These are phyloP conservation scores for Boletus rubropictus DNA, from an alignment of 768 basidiomycete species.

Conservation along the genomic window DNA sequence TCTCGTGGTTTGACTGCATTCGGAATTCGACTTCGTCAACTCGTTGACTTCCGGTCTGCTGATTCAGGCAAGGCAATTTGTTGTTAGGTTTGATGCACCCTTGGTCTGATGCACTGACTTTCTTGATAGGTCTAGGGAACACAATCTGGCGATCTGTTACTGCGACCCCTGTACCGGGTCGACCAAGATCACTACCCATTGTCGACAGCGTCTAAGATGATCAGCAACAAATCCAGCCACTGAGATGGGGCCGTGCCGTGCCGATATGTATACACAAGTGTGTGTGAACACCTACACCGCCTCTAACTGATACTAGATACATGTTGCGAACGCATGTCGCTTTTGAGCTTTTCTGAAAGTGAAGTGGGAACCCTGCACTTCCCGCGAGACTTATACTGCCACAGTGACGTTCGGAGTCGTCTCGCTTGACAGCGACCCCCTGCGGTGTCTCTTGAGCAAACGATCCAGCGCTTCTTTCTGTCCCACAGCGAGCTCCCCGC, in stretches of 20 bases:
- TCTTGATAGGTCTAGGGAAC: background rate
- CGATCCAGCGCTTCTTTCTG: constrained; percentile 88
- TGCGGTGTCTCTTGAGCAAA: constrained; percentile 74
- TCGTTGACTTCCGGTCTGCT: background rate
- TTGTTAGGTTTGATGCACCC: background rate
- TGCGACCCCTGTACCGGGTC: background rate
- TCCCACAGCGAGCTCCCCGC: constrained; percentile 89
- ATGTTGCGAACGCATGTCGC: constrained; percentile 14
- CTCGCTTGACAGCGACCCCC: constrained; percentile 17
- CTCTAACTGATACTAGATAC: constrained; percentile 11
- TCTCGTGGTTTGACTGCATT: background rate
- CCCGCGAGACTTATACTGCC: constrained; percentile 4
- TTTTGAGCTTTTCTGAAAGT: constrained; percentile 12
- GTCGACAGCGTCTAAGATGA: background rate
- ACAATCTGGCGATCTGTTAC: too few species aligned
- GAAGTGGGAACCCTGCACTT: too few species aligned
- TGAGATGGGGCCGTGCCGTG: background rate
- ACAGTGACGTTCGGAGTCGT: background rate
- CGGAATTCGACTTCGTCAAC: background rate
- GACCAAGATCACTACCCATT: background rate
- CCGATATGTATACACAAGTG: background rate
- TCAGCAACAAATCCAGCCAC: background rate
- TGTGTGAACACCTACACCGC: constrained; percentile 3
- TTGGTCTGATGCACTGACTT: background rate
- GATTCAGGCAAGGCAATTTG: background rate